Conservation (phyloP, 305 asterid species). For the Andrographis paniculata region DNA sequence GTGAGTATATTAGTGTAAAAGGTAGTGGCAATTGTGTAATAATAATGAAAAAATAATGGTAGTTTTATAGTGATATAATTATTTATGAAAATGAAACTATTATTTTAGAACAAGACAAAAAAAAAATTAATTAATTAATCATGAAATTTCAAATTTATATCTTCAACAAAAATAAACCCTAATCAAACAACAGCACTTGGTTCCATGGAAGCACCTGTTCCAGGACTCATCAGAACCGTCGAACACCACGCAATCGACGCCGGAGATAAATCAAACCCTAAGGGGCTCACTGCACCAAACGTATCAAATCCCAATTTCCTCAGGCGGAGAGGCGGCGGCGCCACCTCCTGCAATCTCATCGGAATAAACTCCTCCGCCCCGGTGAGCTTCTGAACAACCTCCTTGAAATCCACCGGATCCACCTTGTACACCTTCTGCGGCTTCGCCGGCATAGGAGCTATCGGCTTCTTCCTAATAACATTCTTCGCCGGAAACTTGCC, state of each 20-base stretch:
- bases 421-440: background rate
- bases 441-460: background rate
- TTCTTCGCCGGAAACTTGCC: too few species aligned
- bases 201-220: background rate
- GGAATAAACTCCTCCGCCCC: background rate
- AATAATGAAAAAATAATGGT: too few species aligned
- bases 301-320: too few species aligned
- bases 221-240: background rate
- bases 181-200: background rate
- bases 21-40: too few species aligned
- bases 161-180: background rate
- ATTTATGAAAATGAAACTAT: too few species aligned
- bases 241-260: conserved; percentile 2
- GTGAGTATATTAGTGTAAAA: too few species aligned
- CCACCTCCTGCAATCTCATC: background rate
- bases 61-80: too few species aligned
- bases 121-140: too few species aligned
- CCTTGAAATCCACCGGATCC: background rate
- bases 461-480: background rate
- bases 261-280: background rate
- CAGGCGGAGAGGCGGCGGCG: background rate
- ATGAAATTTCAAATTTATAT: too few species aligned
- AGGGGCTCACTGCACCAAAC: background rate
- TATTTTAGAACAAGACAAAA: too few species aligned
- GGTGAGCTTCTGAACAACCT: conserved; percentile 1